Evolutionary conservation across 768 basidiomycete species (phyloP), one percentile per base, ranked within the genome.

Genomic region (Goffeauzyma gilvescens): DNA sequence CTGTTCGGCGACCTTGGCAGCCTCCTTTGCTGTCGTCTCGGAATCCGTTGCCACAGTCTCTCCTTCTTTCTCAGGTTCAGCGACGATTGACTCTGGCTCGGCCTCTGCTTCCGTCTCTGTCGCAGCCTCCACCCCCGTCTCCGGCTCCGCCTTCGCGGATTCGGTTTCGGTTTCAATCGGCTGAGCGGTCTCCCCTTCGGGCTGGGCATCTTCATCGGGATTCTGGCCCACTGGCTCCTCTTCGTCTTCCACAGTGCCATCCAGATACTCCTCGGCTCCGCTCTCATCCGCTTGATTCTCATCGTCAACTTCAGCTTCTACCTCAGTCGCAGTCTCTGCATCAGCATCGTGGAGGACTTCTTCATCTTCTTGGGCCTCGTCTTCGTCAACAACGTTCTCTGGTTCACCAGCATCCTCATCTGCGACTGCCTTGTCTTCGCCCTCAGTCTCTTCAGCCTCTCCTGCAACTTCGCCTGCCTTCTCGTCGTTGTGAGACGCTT

Each of bases 201-300:
- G 68, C 21, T 41, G 37, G 12, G 22, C n/a, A 7, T 60, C 60
- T 24, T 49, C 38, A 28, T 68, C 64, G 15, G 77, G 60, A 4
- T 59, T 59, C 31, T 60, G 57, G 52, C 75, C 58, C 50, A 76
- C 74, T 15, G 8, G 12, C 34, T 38, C 32, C n/a, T 67, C 60
- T 24, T 67, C 60, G 47, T 72, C 69, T 26, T 66, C 63, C 41
- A 66, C 54, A 21, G 68, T 65, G 56, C 72, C 70, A 45, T 68
- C 68, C 42, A 67, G 65, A 3, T 74, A 53, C 28, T 73, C 73
- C 20, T 40, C 38, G 17, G 33, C 39, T 20, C 17, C 38, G 1
- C n/a, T 23, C 21, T 42, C 42, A 25, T 14, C 32, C 25, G 42
- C 42, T n/a, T 14, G 23, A 10, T 35, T 18, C n/a, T 30, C 25